Conservation (phyloP, 257 asterid genomes). For the Ballota nigra region DNA sequence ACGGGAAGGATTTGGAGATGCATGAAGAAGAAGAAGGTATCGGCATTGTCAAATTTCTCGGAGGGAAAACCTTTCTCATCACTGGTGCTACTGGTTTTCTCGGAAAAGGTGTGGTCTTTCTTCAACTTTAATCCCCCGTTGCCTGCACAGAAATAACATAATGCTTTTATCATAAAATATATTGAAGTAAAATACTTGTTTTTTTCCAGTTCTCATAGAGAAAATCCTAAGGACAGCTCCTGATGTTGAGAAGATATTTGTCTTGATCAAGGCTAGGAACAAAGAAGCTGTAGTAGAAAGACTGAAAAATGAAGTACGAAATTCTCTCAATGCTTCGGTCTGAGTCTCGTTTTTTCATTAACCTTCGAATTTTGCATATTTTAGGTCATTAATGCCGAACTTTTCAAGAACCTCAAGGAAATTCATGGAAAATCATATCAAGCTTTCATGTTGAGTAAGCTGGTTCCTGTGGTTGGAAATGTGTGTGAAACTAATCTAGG, state of each 20-base stretch:
- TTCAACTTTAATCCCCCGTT: background rate
- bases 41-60: slow-evolving; percentile 64
- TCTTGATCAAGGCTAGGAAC: slow-evolving; percentile 80
- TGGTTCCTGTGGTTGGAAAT: slow-evolving; percentile 81
- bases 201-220: slow-evolving; percentile 80
- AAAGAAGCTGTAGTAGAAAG: slow-evolving; percentile 67
- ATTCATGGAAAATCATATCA: slow-evolving; percentile 73
- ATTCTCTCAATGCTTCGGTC: background rate
- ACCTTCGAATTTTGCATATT: background rate
- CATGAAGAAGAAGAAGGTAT: slow-evolving; percentile 57
- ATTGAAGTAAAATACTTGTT: background rate
- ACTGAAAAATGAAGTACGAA: slow-evolving; percentile 69
- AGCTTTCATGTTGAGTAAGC: slow-evolving; percentile 76
- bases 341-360: background rate
- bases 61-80: slow-evolving; percentile 53
- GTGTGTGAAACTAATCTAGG: slow-evolving; percentile 75
- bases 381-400: slow-evolving; percentile 65
- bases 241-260: slow-evolving; percentile 69
- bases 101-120: slow-evolving; percentile 51
- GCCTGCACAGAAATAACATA: background rate
- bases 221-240: slow-evolving; percentile 82
- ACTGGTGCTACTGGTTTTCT: slow-evolving; percentile 81
- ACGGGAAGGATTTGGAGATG: slow-evolving; percentile 54
- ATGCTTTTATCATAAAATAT: background rate
- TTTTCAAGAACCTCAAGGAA: slow-evolving; percentile 75